Evolutionary conservation across 1,284 basidiomycete species (phyloP), one percentile per base, ranked within the genome.

Genomic region (Trichosporon coremiiforme): DNA sequence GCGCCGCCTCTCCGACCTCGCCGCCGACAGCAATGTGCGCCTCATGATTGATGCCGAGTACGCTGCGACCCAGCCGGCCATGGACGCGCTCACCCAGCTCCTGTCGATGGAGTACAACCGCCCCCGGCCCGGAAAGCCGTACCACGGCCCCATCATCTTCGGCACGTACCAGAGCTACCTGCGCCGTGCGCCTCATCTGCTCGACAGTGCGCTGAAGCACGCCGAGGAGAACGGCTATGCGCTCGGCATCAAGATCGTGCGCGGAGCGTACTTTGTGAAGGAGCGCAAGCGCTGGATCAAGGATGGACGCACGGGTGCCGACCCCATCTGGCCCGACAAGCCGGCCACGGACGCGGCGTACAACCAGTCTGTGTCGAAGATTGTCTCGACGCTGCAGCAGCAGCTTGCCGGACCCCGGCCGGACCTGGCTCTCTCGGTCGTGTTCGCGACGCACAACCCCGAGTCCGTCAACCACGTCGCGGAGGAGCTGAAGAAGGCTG

Each of bases 191-290:
- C 90, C 90, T 0, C 81, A 85, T 29, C 89, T 94, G 73, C 87
- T 97, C 20, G 84, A 84, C 0, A 87, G 88, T 35, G 87, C 89
- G 38, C 83, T 95, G 62, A 84, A 84, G n/a, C 89, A 92, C 68
- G 91, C 95, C 8, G 86, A 88, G 72, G 82, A 81, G 63, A 85
- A 90, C 75, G 86, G 88, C 60, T 98, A 94, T 81, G 86, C 91
- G 0, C 87, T 98, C 1, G 95, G 95, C 17, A 89, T 95, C 73
- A 98, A 98, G 85, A 90, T 98, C 68, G 95, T 98, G 38, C 89
- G 96, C 29, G 96, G 95, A 0, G 95, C 95, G 1, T 98, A 98
- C 82, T 92, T 95, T 76, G 87, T 89, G 1, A 87, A 90, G 68
- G 96, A 98, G 80, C 69, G 80, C 53, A 67, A 77, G 65, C 79